Percentiles rank a stretch among this genome's conserved stretches.
phyloP scores from a whole-genome alignment of 805 yeast genomes.

The Nakazawaea siamensis region DNA sequence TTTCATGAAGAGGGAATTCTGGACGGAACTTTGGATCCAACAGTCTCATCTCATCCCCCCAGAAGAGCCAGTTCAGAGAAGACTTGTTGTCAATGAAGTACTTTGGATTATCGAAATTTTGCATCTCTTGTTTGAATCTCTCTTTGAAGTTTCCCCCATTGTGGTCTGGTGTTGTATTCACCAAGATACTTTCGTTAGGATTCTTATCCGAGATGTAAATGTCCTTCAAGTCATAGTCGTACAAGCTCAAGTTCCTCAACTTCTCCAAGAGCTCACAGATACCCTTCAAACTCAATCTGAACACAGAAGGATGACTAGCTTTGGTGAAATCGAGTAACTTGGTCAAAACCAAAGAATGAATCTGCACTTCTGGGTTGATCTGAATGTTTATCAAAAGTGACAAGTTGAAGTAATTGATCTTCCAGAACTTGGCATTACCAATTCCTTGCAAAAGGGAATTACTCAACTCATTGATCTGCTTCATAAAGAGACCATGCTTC shows the following conservation, averaged over 20 bases:
- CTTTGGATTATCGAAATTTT: conserved; percentile 33
- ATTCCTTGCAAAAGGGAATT: background rate
- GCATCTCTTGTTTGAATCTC: conserved; percentile 43
- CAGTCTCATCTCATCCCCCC: conserved; percentile 54
- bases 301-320: conserved; percentile 61
- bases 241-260: conserved; percentile 33
- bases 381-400: conserved; percentile 42
- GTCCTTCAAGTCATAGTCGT: conserved; percentile 37
- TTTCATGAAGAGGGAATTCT: conserved; percentile 23
- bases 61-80: conserved; percentile 63
- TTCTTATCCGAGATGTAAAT: conserved; percentile 29
- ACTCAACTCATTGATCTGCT: conserved; percentile 23
- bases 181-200: conserved; percentile 26
- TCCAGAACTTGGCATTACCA: conserved; percentile 24
- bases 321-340: conserved; percentile 38
- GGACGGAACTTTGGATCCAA: conserved; percentile 25
- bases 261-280: conserved; percentile 44
- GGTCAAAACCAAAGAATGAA: conserved; percentile 30
- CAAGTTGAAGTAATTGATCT: conserved; percentile 21
- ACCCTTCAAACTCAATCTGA: conserved; percentile 53
- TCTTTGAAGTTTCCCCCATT: conserved; percentile 25
- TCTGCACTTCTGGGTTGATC: conserved; percentile 39
- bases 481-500: conserved; percentile 38
- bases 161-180: conserved; percentile 32
- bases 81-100: conserved; percentile 53